Conservation (phyloP, 352 stramenopile species). For the Aphanomyces astaci region DNA sequence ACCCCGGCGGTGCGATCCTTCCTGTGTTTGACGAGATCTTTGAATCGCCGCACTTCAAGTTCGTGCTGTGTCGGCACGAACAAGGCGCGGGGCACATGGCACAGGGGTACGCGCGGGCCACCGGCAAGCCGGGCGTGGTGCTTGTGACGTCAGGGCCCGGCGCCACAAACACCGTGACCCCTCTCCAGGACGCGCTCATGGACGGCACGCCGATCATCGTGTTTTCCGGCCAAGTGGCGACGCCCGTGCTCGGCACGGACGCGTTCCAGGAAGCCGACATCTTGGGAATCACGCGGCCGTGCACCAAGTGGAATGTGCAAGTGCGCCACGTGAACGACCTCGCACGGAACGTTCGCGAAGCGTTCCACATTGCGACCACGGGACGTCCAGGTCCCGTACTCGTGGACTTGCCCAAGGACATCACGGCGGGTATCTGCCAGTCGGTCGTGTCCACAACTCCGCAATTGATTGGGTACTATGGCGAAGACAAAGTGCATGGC, state of each 20-base stretch:
- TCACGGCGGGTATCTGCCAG: conserved; percentile 77
- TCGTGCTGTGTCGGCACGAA: conserved; percentile 73
- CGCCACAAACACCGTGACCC: conserved; percentile 92
- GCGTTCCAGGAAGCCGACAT: conserved; percentile 90
- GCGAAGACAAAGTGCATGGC: conserved; percentile 68
- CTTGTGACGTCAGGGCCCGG: conserved; percentile 91
- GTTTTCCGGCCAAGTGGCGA: conserved; percentile 91
- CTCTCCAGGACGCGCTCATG: conserved; percentile 91
- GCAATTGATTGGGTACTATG: conserved; percentile 79
- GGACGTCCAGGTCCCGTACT: conserved; percentile 91
- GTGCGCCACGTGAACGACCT: conserved; percentile 93
- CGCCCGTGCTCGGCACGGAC: conserved; percentile 84
- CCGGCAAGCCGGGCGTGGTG: conserved; percentile 85
- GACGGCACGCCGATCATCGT: conserved; percentile 93
- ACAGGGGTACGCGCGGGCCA: conserved; percentile 74
- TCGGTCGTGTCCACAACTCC: conserved; percentile 59
- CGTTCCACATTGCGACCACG: conserved; percentile 92
- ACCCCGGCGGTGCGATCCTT: conserved; percentile 90
- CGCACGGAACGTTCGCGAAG: conserved; percentile 91
- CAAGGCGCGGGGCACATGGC: conserved; percentile 82
- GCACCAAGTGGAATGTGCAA: conserved; percentile 96
- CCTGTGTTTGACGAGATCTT: conserved; percentile 94
- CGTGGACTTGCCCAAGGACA: conserved; percentile 94
- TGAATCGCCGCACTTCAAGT: conserved; percentile 74
- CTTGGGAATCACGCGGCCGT: conserved; percentile 79